Base-by-base conservation (phyloP, 371 early-diverging fungal species). In the Saksenaea oblongispora region DNA sequence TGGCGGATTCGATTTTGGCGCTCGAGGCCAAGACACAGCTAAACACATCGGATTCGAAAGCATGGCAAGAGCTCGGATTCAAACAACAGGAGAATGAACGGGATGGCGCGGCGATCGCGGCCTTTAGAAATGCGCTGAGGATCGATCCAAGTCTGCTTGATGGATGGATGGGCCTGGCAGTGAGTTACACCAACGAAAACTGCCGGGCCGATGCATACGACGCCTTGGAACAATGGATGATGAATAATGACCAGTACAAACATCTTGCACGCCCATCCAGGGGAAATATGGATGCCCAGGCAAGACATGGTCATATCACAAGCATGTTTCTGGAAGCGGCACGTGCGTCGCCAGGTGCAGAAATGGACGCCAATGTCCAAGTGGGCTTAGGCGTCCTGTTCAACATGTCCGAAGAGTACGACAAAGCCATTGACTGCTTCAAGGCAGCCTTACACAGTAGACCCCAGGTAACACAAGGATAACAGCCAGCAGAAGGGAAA, bases 361-460 rank as follows among this genome's bases (percentile, higher is more conserved):
- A 90, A 58, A 75, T 91, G 76, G 97, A 97, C 67, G 85, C 97
- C 0, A 92, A 95, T 67, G 93, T 98, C 0, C 97, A 98, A 75
- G 85, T 95, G 36, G 97, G 93, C 0, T 83, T 98, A 5, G 99
- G 98, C 3, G 90, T 98, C 1, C 70, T 98, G 56, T 97, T 96
- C 74, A 92, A 98, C 72, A 88, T 92, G 7, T 88, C 91, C 1
- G 86, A 90, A 35, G 96, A 98, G 62, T 97, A 92, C 64, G 85
- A 85, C 34, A 98, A 98, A 78, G 96, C 98, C 0, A 87, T 96
- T 3, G 99, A 98, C 75, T 98, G 99, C 69, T 98, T 98, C 84
- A 87, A 91, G 55, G 88, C 97, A 2, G 97, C 98, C 34, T 73
- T 98, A 34, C 83, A 87, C n/a, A 84, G 83, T 18, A 74, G 91